These are phyloP conservation scores for Aspergillus transmontanensis DNA, from an alignment of 2,329 filamentous ascomycete genomes.

Conservation along the genomic window DNA sequence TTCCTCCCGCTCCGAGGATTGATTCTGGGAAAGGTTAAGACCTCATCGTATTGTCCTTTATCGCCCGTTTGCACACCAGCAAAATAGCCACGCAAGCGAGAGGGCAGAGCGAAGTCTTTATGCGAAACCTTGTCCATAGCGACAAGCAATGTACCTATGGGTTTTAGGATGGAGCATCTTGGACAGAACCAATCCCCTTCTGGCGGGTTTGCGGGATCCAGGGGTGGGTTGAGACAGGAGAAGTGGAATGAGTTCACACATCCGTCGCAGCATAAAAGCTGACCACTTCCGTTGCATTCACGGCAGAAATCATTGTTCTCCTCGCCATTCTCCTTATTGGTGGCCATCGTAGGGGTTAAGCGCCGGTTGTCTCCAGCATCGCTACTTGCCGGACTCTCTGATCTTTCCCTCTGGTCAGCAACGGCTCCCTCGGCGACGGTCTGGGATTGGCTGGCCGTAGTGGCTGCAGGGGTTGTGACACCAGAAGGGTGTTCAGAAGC, in stretches of 20 bases:
- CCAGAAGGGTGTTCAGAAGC: slow-evolving; percentile 14
- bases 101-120: slow-evolving; percentile 72
- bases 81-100: slow-evolving; percentile 72
- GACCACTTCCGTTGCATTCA: slow-evolving; percentile 79
- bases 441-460: neutral
- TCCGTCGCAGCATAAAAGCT: slow-evolving; percentile 90
- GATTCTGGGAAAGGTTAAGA: slow-evolving; percentile 41
- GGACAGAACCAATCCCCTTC: slow-evolving; percentile 84
- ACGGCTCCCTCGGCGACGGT: neutral
- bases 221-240: slow-evolving; percentile 79
- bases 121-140: slow-evolving; percentile 70
- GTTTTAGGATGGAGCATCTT: slow-evolving; percentile 55
- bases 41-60: slow-evolving; percentile 80
- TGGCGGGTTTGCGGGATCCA: slow-evolving; percentile 64
- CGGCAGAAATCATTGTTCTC: slow-evolving; percentile 92
- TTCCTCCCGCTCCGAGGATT: slow-evolving; percentile 24
- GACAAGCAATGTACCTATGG: slow-evolving; percentile 66
- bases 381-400: slow-evolving; percentile 25
- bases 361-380: slow-evolving; percentile 28
- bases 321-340: slow-evolving; percentile 20
- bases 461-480: slow-evolving; percentile 14
- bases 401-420: slow-evolving; percentile 13
- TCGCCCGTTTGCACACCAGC: slow-evolving; percentile 75
- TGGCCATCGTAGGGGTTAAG: slow-evolving; percentile 19
- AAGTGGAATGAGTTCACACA: slow-evolving; percentile 91